Evolutionary conservation across 2,329 filamentous ascomycete species (phyloP), one percentile per base, ranked within the genome.

Genomic region (Cryphonectria nitschkei): DNA sequence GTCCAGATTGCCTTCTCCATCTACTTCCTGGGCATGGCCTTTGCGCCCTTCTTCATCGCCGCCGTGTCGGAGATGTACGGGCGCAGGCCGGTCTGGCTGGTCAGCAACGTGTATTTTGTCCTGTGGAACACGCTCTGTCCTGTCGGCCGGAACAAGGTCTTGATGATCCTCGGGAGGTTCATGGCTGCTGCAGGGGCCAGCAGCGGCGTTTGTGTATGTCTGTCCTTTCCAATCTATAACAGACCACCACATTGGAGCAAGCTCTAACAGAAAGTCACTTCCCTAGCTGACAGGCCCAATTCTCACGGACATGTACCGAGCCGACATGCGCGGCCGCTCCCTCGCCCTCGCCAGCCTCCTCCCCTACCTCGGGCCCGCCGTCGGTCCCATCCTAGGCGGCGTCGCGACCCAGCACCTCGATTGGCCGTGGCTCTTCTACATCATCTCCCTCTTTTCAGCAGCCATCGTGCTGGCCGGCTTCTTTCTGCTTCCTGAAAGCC

Each of bases 371-470:
- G 91, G 90, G 0, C 90, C 90, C 0, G 90, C 90, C 0, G 80
- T 92, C 1, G 91, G 91, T 0, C 91, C 91, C 0, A 89, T 93
- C 9, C 84, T 89, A 0, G 90, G 90, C 29, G 90, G 90, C 0
- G 88, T 90, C 75, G 89, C 92, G 32, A 83, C 89, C 0, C 80
- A 92, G 75, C 82, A 86, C 73, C 86, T 87, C 2, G 85, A 84
- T 5, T 93, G 91, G 91, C 85, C 88, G 41, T 93, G 90, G 91
- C 86, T 89, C 1, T 93, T 93, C 80, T 92, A 87, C 80, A 83
- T 89, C 0, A 88, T 89, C 2, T 87, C 87, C 1, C 90, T 92
- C 62, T 76, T 79, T 67, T 87, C 88, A 67, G 87, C 82, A 0
- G 70, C 86, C 4, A 84, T 92, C 43, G 86, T 90, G 71, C 52